Evolutionary conservation across 176 grass and related monocot genomes (phyloP).

Genomic region (Musa beccarii): DNA sequence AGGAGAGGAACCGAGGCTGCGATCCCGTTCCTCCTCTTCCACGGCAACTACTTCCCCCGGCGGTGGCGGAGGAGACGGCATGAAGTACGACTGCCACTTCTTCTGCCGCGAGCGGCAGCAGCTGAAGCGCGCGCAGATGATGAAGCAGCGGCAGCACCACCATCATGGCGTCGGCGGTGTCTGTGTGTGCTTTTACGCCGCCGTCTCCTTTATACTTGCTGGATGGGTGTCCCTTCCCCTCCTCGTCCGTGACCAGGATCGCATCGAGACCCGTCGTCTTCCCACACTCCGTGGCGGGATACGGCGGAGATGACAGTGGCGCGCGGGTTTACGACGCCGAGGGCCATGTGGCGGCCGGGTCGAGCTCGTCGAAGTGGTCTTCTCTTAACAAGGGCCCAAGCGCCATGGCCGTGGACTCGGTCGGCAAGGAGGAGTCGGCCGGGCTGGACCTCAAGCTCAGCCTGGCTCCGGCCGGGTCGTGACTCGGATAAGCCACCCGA

Average conservation of each 20-base stretch:
- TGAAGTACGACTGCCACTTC: slow-evolving; percentile 48
- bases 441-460: slow-evolving; percentile 66
- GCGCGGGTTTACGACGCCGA: neutral
- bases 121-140: slow-evolving; percentile 34
- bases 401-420: neutral
- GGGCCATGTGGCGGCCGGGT: neutral
- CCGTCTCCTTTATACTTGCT: slow-evolving; percentile 11
- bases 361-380: neutral
- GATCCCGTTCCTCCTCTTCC: slow-evolving; percentile 5
- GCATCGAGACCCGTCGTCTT: neutral
- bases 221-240: neutral
- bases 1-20: neutral
- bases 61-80: neutral
- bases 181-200: neutral
- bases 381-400: neutral
- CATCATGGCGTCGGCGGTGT: neutral
- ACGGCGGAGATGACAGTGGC: neutral
- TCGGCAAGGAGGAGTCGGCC: slow-evolving; percentile 16
- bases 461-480: slow-evolving; percentile 52
- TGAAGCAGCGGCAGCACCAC: neutral
- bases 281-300: neutral
- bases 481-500: neutral
- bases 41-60: neutral
- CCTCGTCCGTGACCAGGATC: neutral
- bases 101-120: slow-evolving; percentile 50